Evolutionary conservation across 495 filamentous ascomycete genomes (phyloP), one percentile per base, ranked within the genome.

Genomic region (Aspergillus conjunctus): DNA sequence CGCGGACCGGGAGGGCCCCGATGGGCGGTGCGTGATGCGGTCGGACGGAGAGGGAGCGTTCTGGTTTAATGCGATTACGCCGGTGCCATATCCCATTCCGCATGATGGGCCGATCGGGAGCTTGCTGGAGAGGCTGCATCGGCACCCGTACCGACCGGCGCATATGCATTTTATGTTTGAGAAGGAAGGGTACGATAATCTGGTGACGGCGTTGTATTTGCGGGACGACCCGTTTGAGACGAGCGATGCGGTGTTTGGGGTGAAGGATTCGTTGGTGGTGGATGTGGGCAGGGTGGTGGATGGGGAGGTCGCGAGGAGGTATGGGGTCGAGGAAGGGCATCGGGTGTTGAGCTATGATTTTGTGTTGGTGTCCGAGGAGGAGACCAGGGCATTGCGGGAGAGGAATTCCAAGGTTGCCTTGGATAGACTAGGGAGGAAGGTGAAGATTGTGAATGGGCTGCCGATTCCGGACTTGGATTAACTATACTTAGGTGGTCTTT

Each of bases 81-180:
- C 93, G 1, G 92, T 97, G 54, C 85, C 88, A 58, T 97, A 97
- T 72, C 89, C 91, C 0, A 94, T 97, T 66, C 91, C 92, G 22
- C 82, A 91, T 64, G 92, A 97, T 73, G 93, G 93, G 43, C 93
- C 93, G 0, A 91, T 96, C 8, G 93, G 93, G 0, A 84, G 84
- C 76, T 76, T 97, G 69, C 76, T 97, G 73, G 77, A 77, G 74
- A 76, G 73, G 73, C 67, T 97, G 71, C 80, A 83, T 26, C 79
- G 93, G 31, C 93, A 96, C 77, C 85, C 87, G 60, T 96, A 85
- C 77, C 77, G 93, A 41, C 93, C 93, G 26, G 87, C 87, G 48
- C 92, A 97, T 79, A 87, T 97, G 81, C 93, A 97, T 76, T 97
- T 96, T 68, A 94, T 96, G 90, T 95, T 97, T 74, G 84, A 88